Base-by-base conservation (phyloP, 2,329 filamentous ascomycete species). In the Dothidotthia symphoricarpi region DNA sequence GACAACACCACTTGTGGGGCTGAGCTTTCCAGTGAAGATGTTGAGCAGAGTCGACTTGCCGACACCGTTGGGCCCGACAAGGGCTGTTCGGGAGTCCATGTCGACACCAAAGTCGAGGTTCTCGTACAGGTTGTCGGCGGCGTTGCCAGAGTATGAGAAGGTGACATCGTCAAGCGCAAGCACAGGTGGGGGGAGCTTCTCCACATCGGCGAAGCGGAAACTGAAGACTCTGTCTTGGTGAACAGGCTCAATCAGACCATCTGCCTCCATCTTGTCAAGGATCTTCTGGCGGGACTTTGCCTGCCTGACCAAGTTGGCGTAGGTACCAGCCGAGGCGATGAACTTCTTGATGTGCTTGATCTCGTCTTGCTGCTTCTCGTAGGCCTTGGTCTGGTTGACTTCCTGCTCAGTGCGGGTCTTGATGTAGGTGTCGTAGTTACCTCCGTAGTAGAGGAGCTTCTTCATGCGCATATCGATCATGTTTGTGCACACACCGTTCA, bases 261-360 rank as follows among this genome's bases (percentile, higher is more conserved):
- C 93, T 58, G 94, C 93, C 79, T 97, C 91, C 93, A 98, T 98
- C 84, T 98, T 98, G 81, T 98, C 93, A 55, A 97, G 80, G 71
- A 97, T 97, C 88, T 98, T 98, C 74, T 98, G 93, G 52, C 93
- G 84, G 28, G 93, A 97, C 80, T 98, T 98, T 72, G 94, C 94
- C 75, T 98, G 93, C 70, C 88, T 82, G 67, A 98, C 93, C 77
- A 98, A 80, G 77, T 98, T 98, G 81, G 94, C 93, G 66, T 98
- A 98, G 45, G 93, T 98, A 90, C 94, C 93, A 41, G 93, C 93
- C 47, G 91, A 96, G 64, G 94, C 93, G 69, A 98, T 98, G 79
- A 98, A 98, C 75, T 97, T 96, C 80, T 98, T 97, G 80, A 98
- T 98, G 78, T 98, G 94, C 57, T 83, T 80, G 69, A 98, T 98